phyloP scores from a whole-genome alignment of 2,329 filamentous ascomycete genomes.

The Verticillium nubilum region DNA sequence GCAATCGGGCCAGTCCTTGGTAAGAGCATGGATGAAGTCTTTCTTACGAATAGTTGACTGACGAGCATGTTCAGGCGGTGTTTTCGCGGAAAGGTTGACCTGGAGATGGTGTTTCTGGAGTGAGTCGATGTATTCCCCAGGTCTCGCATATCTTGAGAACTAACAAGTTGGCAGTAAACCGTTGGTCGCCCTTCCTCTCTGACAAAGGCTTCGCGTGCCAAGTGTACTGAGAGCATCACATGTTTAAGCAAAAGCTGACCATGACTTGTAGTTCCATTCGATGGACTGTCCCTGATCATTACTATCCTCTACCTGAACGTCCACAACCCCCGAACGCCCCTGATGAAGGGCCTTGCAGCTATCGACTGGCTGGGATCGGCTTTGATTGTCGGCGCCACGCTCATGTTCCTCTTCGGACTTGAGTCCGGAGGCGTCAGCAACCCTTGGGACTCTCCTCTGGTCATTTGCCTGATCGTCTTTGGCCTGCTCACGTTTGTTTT shows the following conservation, averaged over 20 bases:
- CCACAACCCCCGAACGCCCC: slow-evolving; percentile 60
- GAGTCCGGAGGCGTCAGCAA: slow-evolving; percentile 73
- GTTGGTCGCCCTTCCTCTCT: no score
- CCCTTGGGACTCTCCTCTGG: slow-evolving; percentile 69
- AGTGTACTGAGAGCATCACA: no score
- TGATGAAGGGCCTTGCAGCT: slow-evolving; percentile 58
- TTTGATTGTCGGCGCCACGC: slow-evolving; percentile 66
- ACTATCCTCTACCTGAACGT: slow-evolving; percentile 60
- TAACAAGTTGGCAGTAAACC: slow-evolving; percentile 46
- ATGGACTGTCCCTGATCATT: slow-evolving; percentile 19
- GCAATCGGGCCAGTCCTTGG: slow-evolving; percentile 52
- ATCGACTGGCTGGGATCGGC: slow-evolving; percentile 52
- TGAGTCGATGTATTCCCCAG: slow-evolving; percentile 14
- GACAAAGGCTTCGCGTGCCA: background rate
- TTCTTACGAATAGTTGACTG: background rate
- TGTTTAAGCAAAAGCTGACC: no score
- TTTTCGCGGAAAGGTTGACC: slow-evolving; percentile 47
- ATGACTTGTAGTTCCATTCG: background rate
- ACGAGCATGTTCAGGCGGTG: slow-evolving; percentile 24
- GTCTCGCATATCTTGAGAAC: no score
- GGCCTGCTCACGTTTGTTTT: slow-evolving; percentile 56
- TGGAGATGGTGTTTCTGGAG: slow-evolving; percentile 49
- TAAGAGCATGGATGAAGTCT: background rate
- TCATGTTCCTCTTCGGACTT: slow-evolving; percentile 84
- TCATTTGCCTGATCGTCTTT: slow-evolving; percentile 73